Evolutionary conservation across 345 rosid genomes (phyloP).

Genomic region (Clausena lansium): DNA sequence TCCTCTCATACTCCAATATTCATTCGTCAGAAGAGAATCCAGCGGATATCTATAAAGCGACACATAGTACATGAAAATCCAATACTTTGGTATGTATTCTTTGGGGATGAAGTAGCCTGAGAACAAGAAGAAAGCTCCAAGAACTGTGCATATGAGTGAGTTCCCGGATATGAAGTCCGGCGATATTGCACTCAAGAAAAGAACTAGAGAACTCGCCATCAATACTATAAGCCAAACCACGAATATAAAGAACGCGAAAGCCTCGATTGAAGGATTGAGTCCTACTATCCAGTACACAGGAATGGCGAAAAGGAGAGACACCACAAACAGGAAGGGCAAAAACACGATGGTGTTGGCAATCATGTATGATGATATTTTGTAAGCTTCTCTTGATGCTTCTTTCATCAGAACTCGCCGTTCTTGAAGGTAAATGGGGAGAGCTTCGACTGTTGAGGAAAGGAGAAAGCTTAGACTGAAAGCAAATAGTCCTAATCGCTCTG

Average conservation of each 20-base stretch:
- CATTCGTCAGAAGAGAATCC: conserved; percentile 69
- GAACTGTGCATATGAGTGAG: conserved; percentile 79
- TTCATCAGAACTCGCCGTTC: conserved; percentile 87
- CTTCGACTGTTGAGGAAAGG: conserved; percentile 88
- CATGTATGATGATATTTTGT: conserved; percentile 81
- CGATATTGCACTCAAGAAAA: conserved; percentile 73
- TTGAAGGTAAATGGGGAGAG: conserved; percentile 84
- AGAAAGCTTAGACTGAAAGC: conserved; percentile 91
- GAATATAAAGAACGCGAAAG: conserved; percentile 64
- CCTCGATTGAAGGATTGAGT: conserved; percentile 58
- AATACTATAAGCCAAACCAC: conserved; percentile 75
- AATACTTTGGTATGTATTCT: conserved; percentile 75
- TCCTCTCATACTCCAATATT: conserved; percentile 66
- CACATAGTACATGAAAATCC: conserved; percentile 93
- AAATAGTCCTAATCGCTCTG: conserved; percentile 73
- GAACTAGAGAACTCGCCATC: conserved; percentile 82
- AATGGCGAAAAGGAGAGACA: conserved; percentile 62
- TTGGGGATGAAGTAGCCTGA: conserved; percentile 92
- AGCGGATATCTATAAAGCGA: conserved; percentile 81
- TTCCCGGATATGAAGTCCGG: conserved; percentile 86
- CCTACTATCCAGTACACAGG: conserved; percentile 95
- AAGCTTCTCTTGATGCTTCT: conserved; percentile 80
- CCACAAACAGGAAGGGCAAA: conserved; percentile 66
- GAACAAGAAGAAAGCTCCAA: conserved; percentile 82
- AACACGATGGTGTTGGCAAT: conserved; percentile 81